These are phyloP conservation scores for Globisporangium uncinulatum DNA, from an alignment of 352 stramenopile species.

Conservation along the genomic window DNA sequence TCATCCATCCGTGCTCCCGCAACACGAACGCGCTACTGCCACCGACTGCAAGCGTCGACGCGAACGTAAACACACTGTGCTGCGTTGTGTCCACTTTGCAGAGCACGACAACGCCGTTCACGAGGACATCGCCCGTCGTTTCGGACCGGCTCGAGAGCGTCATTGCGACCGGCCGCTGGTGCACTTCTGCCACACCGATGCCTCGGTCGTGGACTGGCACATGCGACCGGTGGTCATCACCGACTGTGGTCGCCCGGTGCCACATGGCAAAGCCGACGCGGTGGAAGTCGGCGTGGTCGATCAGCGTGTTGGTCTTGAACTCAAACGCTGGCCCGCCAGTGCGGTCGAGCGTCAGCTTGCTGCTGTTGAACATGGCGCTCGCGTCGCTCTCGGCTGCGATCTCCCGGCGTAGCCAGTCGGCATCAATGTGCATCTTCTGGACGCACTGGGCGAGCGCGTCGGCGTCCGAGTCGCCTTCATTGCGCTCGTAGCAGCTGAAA, in stretches of 20 bases:
- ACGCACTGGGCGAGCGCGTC: conserved; percentile 6
- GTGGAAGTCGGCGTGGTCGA: conserved; percentile 7
- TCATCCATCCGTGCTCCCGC: conserved; percentile 12
- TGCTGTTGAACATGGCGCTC: conserved; percentile 6
- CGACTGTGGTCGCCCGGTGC: background rate
- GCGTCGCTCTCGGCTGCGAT: conserved; percentile 3
- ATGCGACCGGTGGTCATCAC: background rate
- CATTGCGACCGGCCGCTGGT: background rate
- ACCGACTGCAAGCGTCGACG: conserved; percentile 5
- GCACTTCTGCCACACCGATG: no score
- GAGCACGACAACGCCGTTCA: conserved; percentile 7
- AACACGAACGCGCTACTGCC: conserved; percentile 4
- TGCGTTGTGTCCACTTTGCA: conserved; percentile 5
- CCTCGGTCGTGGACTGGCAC: no score
- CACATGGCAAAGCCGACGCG: conserved; percentile 4
- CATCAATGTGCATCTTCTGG: conserved; percentile 10
- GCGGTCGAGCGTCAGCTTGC: conserved; percentile 3
- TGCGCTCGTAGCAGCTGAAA: no score
- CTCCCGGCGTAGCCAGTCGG: conserved; percentile 4
- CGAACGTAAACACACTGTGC: conserved; percentile 10
- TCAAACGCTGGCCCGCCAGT: conserved; percentile 9
- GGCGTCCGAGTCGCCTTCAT: background rate
- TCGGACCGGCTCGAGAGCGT: background rate
- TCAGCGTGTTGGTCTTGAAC: conserved; percentile 11
- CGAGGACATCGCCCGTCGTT: background rate